Conservation (phyloP, 2,329 filamentous ascomycete species). For the Epichloe glyceriae region DNA sequence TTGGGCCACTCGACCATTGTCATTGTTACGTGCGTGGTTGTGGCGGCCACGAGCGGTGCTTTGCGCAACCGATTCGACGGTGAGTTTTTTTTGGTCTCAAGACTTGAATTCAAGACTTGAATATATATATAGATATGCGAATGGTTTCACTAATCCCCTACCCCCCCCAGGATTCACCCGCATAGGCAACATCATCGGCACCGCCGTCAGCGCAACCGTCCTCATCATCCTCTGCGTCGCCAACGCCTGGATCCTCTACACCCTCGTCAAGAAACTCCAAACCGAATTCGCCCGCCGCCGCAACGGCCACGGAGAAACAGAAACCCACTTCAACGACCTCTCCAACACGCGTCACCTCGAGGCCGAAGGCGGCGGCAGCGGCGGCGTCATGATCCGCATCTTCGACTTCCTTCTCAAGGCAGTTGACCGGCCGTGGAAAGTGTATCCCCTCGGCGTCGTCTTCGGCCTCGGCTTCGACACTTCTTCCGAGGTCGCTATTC, state of each 20-base stretch:
- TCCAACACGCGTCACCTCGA: conserved; percentile 38
- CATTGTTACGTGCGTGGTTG: conserved; percentile 76
- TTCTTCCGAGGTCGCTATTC: conserved; percentile 79
- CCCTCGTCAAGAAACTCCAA: conserved; percentile 56
- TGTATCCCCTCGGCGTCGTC: conserved; percentile 80
- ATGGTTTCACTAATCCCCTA: not conserved
- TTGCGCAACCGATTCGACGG: conserved; percentile 66
- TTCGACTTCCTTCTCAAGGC: conserved; percentile 67
- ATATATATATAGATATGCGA: not conserved
- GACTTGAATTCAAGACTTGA: too few relatives aligned
- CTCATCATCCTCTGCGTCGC: conserved; percentile 70
- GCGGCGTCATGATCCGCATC: conserved; percentile 58
- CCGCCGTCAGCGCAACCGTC: conserved; percentile 71
- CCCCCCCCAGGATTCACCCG: conserved; percentile 45
- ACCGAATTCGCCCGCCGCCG: conserved; percentile 36
- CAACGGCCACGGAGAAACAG: conserved; percentile 14
- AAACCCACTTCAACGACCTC: conserved; percentile 10
- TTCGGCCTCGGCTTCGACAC: conserved; percentile 95
- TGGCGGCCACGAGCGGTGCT: conserved; percentile 79
- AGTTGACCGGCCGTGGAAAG: conserved; percentile 75
- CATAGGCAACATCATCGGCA: conserved; percentile 81
- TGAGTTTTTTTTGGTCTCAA: not conserved
- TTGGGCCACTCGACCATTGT: conserved; percentile 91
- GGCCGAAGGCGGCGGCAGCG: conserved; percentile 67
- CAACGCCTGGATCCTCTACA: conserved; percentile 76